Evolutionary conservation across 768 basidiomycete species (phyloP), one percentile per base, ranked within the genome.

Genomic region (Termitomyces eurrhizus): DNA sequence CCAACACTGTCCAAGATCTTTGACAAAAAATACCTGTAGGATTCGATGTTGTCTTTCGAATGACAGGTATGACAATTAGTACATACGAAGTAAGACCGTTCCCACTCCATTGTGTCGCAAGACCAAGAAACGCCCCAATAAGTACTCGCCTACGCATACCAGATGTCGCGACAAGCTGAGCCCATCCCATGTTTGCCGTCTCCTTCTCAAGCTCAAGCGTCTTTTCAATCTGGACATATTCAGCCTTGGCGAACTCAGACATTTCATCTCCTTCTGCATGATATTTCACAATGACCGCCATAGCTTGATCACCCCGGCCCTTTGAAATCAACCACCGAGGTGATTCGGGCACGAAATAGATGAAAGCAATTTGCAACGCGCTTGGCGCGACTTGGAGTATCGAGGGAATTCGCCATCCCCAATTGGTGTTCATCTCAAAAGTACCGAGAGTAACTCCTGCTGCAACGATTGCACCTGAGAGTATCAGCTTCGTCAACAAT

Each of bases 361-460:
- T 77, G 70, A 88, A 84, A 37, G 62, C 58, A 39, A 87, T 67
- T 62, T 88, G 86, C 29, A 87, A 69, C 8, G 76, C 36, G 61
- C 80, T 81, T 2, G 87, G 87, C 1, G 77, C 68, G 39, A 81
- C 65, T 68, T 88, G 87, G 4, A 87, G 76, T 44, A 83, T 63
- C 14, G 85, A 82, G 0, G 86, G 87, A 33, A 88, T 85, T n/a
- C 87, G 78, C 87, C 87, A 88, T 18, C 82, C 84, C 85, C 85
- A 86, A 64, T 83, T 78, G 54, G 65, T 80, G 1, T 63, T 52
- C 77, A 88, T 84, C n/a, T 73, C 59, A 74, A 88, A 89, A 0
- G 89, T 89, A 11, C 83, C 83, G 32, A 88, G 80, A 0, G 86
- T 90, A 2, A 82, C 77, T 4, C 79, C 82, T 11, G 84, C 83